Conservation (phyloP, 2,329 filamentous ascomycete species). For the Dactylella cylindrospora region DNA sequence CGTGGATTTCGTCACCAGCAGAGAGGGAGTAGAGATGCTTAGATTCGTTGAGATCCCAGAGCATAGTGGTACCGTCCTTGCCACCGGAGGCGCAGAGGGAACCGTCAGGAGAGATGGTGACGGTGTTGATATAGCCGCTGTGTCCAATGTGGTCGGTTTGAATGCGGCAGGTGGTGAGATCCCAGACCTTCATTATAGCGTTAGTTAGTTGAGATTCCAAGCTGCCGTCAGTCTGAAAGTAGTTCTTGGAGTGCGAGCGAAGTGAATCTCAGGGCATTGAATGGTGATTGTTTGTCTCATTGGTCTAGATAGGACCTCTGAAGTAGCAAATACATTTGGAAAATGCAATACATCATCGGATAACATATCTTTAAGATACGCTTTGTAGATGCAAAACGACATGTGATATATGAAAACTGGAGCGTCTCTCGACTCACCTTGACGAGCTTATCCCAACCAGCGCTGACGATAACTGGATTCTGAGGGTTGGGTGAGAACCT, state of each 20-base stretch:
- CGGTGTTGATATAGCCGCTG: conserved; percentile 41
- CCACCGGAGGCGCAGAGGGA: conserved; percentile 42
- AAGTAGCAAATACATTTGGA: conserved; percentile 99
- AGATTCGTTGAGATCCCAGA: conserved; percentile 81
- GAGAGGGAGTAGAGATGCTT: conserved; percentile 99
- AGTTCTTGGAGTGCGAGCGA: neutral
- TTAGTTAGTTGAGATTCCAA: no score
- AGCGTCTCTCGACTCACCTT: conserved; percentile 71
- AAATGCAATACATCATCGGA: conserved; percentile 88
- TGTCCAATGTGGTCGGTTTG: conserved; percentile 83
- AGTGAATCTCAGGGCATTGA: conserved; percentile 69
- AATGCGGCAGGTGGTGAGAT: conserved; percentile 31
- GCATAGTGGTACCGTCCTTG: conserved; percentile 42
- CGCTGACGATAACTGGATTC: conserved; percentile 98
- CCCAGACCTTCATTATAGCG: conserved; percentile 73
- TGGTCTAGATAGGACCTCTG: conserved; percentile 81
- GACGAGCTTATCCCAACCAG: conserved; percentile 99
- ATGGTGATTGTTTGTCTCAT: conserved; percentile 96
- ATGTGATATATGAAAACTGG: neutral
- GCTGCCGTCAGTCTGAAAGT: conserved; percentile 2
- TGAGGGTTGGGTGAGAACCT: conserved; percentile 99
- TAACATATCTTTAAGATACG: conserved; percentile 47
- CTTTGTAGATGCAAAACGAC: conserved; percentile 1
- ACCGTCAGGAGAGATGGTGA: conserved; percentile 42
- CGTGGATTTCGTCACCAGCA: conserved; percentile 99